A percentile compares a stretch with the other conserved stretches of the same genome.
Conservation (phyloP, 2,329 filamentous ascomycete species). For the Fusarium coicis region DNA sequence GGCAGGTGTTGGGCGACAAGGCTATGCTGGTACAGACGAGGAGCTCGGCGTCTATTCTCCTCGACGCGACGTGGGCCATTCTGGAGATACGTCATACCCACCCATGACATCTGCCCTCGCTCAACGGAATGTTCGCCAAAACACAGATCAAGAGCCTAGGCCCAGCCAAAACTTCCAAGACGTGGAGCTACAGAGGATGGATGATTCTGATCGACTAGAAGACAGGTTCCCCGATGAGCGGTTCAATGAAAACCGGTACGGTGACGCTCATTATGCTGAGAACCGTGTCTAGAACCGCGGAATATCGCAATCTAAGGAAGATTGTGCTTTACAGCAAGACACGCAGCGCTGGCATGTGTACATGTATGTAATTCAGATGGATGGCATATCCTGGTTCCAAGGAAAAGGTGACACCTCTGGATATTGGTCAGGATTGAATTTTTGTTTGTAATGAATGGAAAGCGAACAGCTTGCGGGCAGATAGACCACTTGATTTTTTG, state of each 20-base stretch:
- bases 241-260: constrained; percentile 12
- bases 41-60: constrained; percentile 28
- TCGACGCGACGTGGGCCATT: constrained; percentile 39
- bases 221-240: constrained; percentile 23
- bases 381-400: constrained; percentile 5
- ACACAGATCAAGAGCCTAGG: constrained; percentile 20
- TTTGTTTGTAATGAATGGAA: constrained; percentile 16
- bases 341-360: not conserved
- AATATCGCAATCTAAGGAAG: not conserved
- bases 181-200: constrained; percentile 46
- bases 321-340: not conserved
- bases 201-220: constrained; percentile 26
- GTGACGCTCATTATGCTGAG: constrained; percentile 13
- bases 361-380: constrained; percentile 17
- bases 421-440: not conserved
- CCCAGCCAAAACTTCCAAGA: constrained; percentile 45
- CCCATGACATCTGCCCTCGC: constrained; percentile 36
- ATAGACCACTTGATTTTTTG: constrained; percentile 31
- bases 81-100: constrained; percentile 44
- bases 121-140: constrained; percentile 34
- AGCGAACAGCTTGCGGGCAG: constrained; percentile 17
- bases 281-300: constrained; percentile 1
- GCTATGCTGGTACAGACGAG: constrained; percentile 60
- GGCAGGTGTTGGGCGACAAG: constrained; percentile 74
- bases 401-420: not conserved